Conservation (phyloP, 176 grass and related monocot genomes). For the Cenchrus americanus region DNA sequence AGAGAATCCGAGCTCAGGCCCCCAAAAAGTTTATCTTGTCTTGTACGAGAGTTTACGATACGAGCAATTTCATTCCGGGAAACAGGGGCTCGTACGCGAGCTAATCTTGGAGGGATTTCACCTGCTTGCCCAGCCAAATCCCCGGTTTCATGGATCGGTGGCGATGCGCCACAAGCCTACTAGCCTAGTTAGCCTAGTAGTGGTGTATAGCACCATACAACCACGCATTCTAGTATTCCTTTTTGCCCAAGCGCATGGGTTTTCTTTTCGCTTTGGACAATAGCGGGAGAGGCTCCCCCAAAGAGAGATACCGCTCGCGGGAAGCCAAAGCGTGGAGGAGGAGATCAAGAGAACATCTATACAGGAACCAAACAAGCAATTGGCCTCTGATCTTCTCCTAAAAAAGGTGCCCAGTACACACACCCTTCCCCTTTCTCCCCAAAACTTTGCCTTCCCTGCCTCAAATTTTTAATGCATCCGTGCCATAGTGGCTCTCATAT, state of each 20-base stretch:
- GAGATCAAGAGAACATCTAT: constrained; percentile 36
- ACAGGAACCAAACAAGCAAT: constrained; percentile 45
- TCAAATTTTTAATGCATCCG: not conserved
- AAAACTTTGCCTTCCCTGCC: not conserved
- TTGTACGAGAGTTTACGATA: not conserved
- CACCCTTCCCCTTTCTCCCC: not conserved
- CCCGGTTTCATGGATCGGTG: constrained; percentile 68
- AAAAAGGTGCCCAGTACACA: not conserved
- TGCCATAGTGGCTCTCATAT: constrained; percentile 36
- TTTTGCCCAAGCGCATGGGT: constrained; percentile 29
- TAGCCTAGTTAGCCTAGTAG: too few species aligned
- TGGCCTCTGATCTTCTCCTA: constrained; percentile 12
- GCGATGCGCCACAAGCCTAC: constrained; percentile 20
- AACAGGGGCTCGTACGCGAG: constrained; percentile 48
- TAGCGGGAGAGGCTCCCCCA: constrained; percentile 5
- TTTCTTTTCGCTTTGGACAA: not conserved
- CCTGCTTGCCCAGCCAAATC: constrained; percentile 46
- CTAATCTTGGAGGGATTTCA: constrained; percentile 52
- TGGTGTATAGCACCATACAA: not conserved
- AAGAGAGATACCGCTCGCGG: not conserved
- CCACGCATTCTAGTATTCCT: not conserved
- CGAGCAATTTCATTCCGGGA: constrained; percentile 60
- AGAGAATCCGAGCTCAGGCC: constrained; percentile 19
- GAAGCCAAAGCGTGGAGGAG: constrained; percentile 4
- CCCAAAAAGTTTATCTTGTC: not conserved